These are phyloP conservation scores for Globisporangium spiculum DNA, from an alignment of 352 stramenopile species.

Conservation along the genomic window DNA sequence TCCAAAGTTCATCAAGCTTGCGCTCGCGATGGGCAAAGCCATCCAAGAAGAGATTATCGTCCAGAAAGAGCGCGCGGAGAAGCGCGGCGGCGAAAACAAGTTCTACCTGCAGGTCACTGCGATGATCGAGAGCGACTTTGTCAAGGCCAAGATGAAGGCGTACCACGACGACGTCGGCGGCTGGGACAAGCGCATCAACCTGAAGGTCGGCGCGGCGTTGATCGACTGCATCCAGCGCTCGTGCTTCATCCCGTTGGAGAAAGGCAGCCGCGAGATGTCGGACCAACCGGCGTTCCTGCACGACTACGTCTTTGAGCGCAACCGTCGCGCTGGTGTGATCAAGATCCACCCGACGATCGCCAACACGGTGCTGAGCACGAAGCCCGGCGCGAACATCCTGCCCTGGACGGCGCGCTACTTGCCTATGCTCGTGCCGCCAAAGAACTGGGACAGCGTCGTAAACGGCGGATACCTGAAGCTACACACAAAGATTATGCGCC, in stretches of 20 bases:
- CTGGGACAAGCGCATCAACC: not conserved
- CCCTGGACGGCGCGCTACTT: not conserved
- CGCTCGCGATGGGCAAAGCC: not conserved
- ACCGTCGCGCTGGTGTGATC: not conserved
- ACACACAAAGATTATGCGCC: not conserved
- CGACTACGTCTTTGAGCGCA: slow-evolving; percentile 1
- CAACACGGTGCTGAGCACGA: not conserved
- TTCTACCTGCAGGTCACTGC: not conserved
- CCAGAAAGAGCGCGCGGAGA: not conserved
- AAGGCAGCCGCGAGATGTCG: not conserved
- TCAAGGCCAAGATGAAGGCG: not conserved
- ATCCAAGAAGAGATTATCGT: slow-evolving; percentile 2
- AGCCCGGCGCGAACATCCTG: not conserved
- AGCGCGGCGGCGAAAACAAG: not conserved
- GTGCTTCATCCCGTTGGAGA: not conserved
- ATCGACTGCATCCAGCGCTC: not conserved
- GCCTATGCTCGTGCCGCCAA: not conserved
- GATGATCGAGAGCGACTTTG: slow-evolving; percentile 1
- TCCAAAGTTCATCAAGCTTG: slow-evolving; percentile 1
- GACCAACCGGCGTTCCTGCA: not conserved
- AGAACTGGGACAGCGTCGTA: not conserved
- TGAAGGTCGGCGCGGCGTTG: not conserved
- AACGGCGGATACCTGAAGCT: not conserved
- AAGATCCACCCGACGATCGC: not conserved
- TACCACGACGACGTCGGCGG: not conserved